phyloP scores from a whole-genome alignment of 148 eudicot species.

The Chenopodium formosanum region DNA sequence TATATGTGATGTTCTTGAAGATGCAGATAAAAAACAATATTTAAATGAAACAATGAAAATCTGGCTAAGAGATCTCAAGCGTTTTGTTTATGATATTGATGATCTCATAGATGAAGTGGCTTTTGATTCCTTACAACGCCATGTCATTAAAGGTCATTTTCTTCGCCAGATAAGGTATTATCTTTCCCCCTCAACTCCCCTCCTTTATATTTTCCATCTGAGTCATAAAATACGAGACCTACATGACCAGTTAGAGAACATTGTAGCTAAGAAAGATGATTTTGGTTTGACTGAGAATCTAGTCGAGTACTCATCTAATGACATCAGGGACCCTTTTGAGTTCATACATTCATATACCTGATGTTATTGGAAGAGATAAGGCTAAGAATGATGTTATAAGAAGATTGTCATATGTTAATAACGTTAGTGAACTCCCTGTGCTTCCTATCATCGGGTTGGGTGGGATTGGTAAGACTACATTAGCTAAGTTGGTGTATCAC shows the following conservation, averaged over 20 bases:
- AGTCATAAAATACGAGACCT: conserved; percentile 20
- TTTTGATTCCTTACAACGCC: conserved; percentile 16
- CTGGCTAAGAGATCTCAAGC: too few species aligned
- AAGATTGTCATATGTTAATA: background rate
- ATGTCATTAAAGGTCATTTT: background rate
- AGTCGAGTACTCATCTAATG: background rate
- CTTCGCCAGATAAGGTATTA: conserved; percentile 1
- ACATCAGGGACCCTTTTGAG: conserved; percentile 18
- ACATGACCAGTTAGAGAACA: conserved; percentile 5
- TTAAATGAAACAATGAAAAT: too few species aligned
- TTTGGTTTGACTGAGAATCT: conserved; percentile 27
- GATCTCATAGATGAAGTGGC: conserved; percentile 33
- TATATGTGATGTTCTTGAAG: too few species aligned
- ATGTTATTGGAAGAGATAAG: conserved; percentile 28
- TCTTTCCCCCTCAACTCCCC: background rate
- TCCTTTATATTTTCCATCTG: background rate
- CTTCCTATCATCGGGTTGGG: conserved; percentile 32
- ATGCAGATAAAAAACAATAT: too few species aligned
- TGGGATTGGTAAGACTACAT: conserved; percentile 39
- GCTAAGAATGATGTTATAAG: conserved; percentile 14
- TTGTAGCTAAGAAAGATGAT: conserved; percentile 10
- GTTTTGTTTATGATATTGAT: conserved; percentile 26
- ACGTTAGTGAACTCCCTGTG: background rate
- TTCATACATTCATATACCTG: background rate
- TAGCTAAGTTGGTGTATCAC: conserved; percentile 27